These are phyloP conservation scores for Jatropha podagrica DNA, from an alignment of 441 rosid genomes.

Conservation along the genomic window DNA sequence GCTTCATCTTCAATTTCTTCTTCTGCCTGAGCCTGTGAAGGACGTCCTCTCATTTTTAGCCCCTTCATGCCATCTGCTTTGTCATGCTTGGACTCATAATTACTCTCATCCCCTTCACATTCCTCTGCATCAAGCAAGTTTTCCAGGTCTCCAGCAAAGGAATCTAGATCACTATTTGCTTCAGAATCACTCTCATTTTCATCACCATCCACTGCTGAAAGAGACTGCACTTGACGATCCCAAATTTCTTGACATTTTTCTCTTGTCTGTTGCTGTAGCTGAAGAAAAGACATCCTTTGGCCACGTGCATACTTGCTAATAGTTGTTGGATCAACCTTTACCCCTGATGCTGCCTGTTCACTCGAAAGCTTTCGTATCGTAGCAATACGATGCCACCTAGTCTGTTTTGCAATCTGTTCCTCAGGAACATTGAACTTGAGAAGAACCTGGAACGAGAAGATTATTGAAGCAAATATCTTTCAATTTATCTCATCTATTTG, in stretches of 20 bases:
- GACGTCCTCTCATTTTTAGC: constrained; percentile 88
- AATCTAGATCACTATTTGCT: constrained; percentile 97
- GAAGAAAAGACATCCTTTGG: constrained; percentile 98
- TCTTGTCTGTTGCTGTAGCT: constrained; percentile 98
- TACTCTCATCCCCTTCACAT: constrained; percentile 76
- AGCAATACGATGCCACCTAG: constrained; percentile 99
- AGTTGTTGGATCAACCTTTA: constrained; percentile 95
- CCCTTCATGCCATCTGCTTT: constrained; percentile 88
- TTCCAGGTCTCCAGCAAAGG: constrained; percentile 98
- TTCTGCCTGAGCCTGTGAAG: constrained; percentile 78
- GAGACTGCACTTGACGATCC: constrained; percentile 92
- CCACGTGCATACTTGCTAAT: constrained; percentile 98
- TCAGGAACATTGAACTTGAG: constrained; percentile 93
- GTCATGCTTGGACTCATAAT: constrained; percentile 60
- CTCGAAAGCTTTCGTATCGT: constrained; percentile 99
- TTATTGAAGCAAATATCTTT: too few relatives aligned
- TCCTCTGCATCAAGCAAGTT: constrained; percentile 99
- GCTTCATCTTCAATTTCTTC: constrained; percentile 98
- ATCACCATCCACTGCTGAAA: constrained; percentile 81
- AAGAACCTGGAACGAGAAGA: constrained; percentile 60
- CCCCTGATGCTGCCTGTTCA: constrained; percentile 98
- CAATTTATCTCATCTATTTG: too few relatives aligned
- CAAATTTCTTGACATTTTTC: constrained; percentile 99
- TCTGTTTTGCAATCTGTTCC: constrained; percentile 85
- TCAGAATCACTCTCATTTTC: constrained; percentile 94